phyloP scores from a whole-genome alignment of 257 asterid genomes.

The Ehretia macrophylla region DNA sequence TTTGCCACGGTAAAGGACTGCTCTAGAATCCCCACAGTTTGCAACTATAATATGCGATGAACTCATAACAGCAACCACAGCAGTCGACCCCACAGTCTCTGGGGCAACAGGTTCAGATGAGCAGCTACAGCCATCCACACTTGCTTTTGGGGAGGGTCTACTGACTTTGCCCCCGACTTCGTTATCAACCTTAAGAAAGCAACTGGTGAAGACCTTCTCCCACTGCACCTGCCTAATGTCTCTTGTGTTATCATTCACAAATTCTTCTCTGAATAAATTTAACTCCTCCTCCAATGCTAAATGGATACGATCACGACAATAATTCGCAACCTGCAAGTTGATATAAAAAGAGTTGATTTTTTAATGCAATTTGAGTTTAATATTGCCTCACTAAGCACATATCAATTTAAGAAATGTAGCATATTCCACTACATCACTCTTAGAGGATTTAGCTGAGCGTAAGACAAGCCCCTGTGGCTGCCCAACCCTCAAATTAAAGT shows the following conservation, averaged over 20 bases:
- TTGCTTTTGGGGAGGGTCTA: background rate
- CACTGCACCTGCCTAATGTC: slow-evolving; percentile 59
- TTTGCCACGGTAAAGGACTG: slow-evolving; percentile 83
- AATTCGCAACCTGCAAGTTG: slow-evolving; percentile 61
- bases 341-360: too few relatives aligned
- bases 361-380: too few relatives aligned
- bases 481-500: too few relatives aligned
- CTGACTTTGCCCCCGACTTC: slow-evolving; percentile 65
- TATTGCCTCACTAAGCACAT: too few relatives aligned
- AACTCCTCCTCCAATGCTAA: slow-evolving; percentile 62
- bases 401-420: too few relatives aligned
- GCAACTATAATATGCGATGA: slow-evolving; percentile 80
- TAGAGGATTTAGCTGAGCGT: too few relatives aligned
- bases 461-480: too few relatives aligned
- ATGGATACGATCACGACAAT: slow-evolving; percentile 70
- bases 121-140: too few relatives aligned
- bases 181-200: slow-evolving; percentile 71
- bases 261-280: slow-evolving; percentile 27
- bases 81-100: slow-evolving; percentile 83
- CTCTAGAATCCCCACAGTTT: slow-evolving; percentile 87
- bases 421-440: too few relatives aligned
- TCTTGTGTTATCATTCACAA: slow-evolving; percentile 23
- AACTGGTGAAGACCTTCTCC: slow-evolving; percentile 55
- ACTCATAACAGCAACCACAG: slow-evolving; percentile 71
- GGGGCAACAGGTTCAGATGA: slow-evolving; percentile 53